Percentiles rank a stretch among this genome's conserved stretches.
Conservation (phyloP, 768 basidiomycete genomes). For the Auriscalpium microsporum region DNA sequence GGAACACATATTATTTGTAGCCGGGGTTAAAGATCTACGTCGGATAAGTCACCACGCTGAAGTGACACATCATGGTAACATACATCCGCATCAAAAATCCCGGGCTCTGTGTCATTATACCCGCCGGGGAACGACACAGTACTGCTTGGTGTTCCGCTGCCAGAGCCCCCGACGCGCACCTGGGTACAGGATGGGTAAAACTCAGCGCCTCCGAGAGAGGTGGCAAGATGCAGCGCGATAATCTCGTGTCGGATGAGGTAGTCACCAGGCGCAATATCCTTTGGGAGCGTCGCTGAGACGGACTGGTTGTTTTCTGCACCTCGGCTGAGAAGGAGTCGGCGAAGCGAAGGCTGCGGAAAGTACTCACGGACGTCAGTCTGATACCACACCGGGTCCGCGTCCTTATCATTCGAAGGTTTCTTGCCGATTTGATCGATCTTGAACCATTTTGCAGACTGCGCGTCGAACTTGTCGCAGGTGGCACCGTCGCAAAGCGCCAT, state of each 20-base stretch:
- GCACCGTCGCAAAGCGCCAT: constrained; percentile 51
- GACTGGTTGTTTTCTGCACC: constrained; percentile 19
- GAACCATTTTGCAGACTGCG: constrained; percentile 61
- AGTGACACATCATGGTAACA: not conserved
- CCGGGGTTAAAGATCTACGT: not conserved
- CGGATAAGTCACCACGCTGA: not conserved
- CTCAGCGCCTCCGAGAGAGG: constrained; percentile 53
- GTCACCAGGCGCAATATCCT: constrained; percentile 51
- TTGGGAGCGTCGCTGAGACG: constrained; percentile 24
- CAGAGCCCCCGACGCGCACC: constrained; percentile 42
- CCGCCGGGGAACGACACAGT: constrained; percentile 66
- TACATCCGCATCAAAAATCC: constrained; percentile 51
- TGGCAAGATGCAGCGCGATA: constrained; percentile 65
- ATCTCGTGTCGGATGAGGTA: constrained; percentile 77
- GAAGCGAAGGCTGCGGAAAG: not conserved
- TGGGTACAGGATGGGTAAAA: constrained; percentile 72
- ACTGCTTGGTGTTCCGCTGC: constrained; percentile 42
- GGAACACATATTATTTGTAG: constrained; percentile 5
- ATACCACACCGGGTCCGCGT: constrained; percentile 19
- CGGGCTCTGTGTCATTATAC: constrained; percentile 62
- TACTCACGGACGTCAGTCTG: constrained; percentile 23
- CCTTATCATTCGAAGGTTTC: not conserved
- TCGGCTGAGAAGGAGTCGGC: not conserved
- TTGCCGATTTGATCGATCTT: constrained; percentile 36
- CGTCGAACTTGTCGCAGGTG: constrained; percentile 53